Conservation (phyloP, 306 rosid genomes). For the Macrotyloma uniflorum region DNA sequence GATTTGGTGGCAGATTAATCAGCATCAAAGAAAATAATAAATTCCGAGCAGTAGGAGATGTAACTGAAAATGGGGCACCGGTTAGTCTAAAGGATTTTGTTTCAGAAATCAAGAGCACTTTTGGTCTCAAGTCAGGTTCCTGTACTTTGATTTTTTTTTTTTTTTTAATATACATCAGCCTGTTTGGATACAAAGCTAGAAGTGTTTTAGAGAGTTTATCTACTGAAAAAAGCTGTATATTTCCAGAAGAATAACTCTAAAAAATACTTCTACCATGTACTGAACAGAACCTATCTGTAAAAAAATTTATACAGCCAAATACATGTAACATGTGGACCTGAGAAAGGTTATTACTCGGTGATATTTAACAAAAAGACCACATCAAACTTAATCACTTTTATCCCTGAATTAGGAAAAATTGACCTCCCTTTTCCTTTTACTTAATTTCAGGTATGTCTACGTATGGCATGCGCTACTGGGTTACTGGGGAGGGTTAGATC, state of each 20-base stretch:
- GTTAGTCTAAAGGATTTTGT: constrained; percentile 25
- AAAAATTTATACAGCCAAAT: neutral
- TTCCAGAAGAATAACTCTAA: no score
- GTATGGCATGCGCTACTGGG: constrained; percentile 24
- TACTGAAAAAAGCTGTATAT: no score
- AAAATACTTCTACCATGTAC: no score
- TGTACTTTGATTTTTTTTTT: neutral
- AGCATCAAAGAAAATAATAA: constrained; percentile 27
- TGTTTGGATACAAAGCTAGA: no score
- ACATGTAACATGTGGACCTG: neutral
- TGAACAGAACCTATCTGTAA: neutral
- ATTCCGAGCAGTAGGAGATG: constrained; percentile 16
- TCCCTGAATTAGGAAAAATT: neutral
- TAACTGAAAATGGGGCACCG: neutral
- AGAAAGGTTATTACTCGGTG: neutral
- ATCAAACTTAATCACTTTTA: neutral
- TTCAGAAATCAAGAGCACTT: constrained; percentile 26
- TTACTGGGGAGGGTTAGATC: constrained; percentile 31
- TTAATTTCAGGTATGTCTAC: constrained; percentile 27
- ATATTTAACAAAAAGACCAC: neutral
- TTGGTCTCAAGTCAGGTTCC: constrained; percentile 26
- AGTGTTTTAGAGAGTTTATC: no score
- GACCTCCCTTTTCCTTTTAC: neutral
- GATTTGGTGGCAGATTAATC: constrained; percentile 28
- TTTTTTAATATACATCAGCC: neutral